Conservation (phyloP, 1,284 basidiomycete genomes). For the Naganishia albida region DNA sequence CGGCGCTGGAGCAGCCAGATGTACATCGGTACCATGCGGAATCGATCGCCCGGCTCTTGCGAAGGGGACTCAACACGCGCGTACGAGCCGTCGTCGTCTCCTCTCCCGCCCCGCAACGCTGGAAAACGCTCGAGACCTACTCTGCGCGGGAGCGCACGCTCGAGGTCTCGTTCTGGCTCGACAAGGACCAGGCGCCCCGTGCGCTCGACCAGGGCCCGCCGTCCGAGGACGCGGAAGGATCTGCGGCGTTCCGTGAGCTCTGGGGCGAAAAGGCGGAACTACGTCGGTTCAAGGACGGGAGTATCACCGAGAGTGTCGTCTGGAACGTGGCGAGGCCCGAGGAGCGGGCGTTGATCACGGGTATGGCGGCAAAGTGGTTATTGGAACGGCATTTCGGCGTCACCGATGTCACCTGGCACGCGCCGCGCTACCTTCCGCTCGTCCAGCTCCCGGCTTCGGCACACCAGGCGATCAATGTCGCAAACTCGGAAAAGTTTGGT, state of each 20-base stretch:
- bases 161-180: conserved; percentile 72
- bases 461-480: conserved; percentile 53
- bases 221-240: conserved; percentile 61
- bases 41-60: conserved; percentile 60
- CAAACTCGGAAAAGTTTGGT: conserved; percentile 59
- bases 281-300: conserved; percentile 94
- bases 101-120: background rate
- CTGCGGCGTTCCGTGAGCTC: conserved; percentile 70
- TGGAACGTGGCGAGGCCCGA: conserved; percentile 68
- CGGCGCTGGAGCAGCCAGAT: conserved; percentile 50
- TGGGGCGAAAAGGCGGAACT: conserved; percentile 94
- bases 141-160: conserved; percentile 53
- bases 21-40: conserved; percentile 36
- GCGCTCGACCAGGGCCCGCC: conserved; percentile 87
- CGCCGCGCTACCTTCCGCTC: conserved; percentile 62
- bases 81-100: conserved; percentile 50
- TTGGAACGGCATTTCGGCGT: conserved; percentile 74
- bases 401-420: conserved; percentile 57
- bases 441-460: conserved; percentile 65
- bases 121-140: conserved; percentile 51
- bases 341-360: conserved; percentile 76
- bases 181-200: conserved; percentile 70
- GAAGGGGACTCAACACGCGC: conserved; percentile 70
- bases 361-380: conserved; percentile 71
- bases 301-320: conserved; percentile 89